phyloP scores from a whole-genome alignment of 352 stramenopile species.

The Phytophthora pinifolia region DNA sequence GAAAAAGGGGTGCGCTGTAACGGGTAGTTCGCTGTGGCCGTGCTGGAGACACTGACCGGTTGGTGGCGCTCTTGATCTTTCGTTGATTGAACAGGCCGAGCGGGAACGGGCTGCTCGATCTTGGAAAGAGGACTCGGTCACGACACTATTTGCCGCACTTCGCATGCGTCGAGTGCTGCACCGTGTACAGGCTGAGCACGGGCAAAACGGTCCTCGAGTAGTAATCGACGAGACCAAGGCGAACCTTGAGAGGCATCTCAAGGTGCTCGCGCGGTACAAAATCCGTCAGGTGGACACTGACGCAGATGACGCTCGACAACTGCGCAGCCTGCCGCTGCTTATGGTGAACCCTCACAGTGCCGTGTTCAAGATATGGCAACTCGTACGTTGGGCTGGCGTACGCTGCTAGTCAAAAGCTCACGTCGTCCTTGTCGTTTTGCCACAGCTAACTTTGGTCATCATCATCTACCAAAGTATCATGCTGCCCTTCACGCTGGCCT shows the following conservation, averaged over 20 bases:
- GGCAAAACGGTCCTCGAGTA: constrained; percentile 11
- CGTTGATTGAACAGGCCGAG: background rate
- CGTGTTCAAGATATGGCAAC: constrained; percentile 75
- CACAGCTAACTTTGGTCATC: constrained; percentile 58
- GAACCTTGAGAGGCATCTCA: constrained; percentile 68
- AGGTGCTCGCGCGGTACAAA: constrained; percentile 76
- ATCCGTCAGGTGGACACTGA: constrained; percentile 60
- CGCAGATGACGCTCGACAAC: constrained; percentile 31
- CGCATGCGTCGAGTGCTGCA: constrained; percentile 55
- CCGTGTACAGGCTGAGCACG: constrained; percentile 26
- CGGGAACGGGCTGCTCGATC: background rate
- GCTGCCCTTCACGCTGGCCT: constrained; percentile 66
- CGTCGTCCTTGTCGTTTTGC: background rate
- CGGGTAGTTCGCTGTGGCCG: background rate
- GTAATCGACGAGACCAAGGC: constrained; percentile 45
- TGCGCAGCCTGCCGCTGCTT: constrained; percentile 45
- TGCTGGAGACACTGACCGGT: background rate
- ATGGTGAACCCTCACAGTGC: constrained; percentile 73
- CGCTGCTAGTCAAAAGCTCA: constrained; percentile 1
- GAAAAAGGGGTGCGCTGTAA: constrained; percentile 33
- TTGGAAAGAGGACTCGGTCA: constrained; percentile 33
- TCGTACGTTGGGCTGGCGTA: no score
- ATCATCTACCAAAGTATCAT: constrained; percentile 83
- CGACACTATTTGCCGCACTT: constrained; percentile 65
- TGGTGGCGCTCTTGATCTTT: background rate